Conservation (phyloP, 306 rosid genomes). For the Geum urbanum region DNA sequence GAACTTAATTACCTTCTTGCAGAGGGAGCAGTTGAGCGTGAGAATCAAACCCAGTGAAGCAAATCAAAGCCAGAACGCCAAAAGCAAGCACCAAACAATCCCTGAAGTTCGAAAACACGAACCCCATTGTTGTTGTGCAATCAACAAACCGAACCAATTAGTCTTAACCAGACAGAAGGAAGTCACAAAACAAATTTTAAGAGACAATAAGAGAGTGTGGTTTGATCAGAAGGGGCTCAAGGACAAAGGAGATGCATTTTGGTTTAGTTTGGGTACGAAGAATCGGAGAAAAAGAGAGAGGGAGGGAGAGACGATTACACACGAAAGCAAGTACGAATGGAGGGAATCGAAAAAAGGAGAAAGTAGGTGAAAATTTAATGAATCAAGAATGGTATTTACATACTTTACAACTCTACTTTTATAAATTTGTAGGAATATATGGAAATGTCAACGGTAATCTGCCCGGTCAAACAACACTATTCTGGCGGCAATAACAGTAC, state of each 20-base stretch:
- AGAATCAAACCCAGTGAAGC: slow-evolving; percentile 40
- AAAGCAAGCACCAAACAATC: slow-evolving; percentile 24
- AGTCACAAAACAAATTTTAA: background rate
- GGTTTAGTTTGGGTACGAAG: background rate
- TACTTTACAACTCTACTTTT: no score
- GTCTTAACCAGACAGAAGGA: no score
- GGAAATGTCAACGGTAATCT: no score
- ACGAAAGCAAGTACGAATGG: no score
- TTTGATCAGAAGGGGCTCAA: background rate
- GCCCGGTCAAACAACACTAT: no score
- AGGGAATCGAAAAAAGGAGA: no score
- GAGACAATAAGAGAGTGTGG: background rate
- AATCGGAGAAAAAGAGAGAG: no score
- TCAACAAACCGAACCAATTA: background rate
- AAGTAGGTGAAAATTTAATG: no score
- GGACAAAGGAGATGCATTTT: background rate
- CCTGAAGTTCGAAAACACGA: slow-evolving; percentile 29
- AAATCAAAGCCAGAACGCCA: slow-evolving; percentile 32
- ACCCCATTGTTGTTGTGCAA: slow-evolving; percentile 27
- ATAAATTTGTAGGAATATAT: no score
- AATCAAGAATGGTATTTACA: no score
- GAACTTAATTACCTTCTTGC: slow-evolving; percentile 54
- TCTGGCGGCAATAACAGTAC: no score
- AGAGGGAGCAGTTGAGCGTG: slow-evolving; percentile 56
- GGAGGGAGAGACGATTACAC: no score